Conservation (phyloP, 2,329 filamentous ascomycete genomes). For the Fusarium papillatum region DNA sequence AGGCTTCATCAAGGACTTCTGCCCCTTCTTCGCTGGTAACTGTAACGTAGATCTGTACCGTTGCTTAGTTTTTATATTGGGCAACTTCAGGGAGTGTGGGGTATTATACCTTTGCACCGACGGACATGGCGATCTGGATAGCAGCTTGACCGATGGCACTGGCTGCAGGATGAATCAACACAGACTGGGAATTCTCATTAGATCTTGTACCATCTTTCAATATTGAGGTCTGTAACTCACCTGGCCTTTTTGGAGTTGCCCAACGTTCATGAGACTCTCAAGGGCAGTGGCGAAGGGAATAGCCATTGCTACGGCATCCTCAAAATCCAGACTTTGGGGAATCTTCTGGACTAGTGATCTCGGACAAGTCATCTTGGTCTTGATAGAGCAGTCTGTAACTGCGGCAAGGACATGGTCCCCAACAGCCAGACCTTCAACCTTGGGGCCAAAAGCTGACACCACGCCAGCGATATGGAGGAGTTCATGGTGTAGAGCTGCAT, state of each 20-base stretch:
- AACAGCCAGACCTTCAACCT: background rate
- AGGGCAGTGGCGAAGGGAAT: background rate
- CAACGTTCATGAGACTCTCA: background rate
- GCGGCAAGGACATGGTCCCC: background rate
- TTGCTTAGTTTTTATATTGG: background rate
- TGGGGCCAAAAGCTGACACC: background rate
- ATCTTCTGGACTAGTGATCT: background rate
- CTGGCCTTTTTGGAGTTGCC: background rate
- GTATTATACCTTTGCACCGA: background rate
- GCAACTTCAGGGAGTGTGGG: background rate
- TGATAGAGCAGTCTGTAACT: background rate
- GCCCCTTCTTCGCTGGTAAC: background rate
- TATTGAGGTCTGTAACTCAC: background rate
- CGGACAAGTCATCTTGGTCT: background rate
- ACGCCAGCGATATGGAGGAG: background rate
- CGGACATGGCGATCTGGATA: background rate
- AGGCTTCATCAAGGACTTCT: conserved; percentile 4
- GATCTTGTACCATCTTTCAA: background rate
- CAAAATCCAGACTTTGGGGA: background rate
- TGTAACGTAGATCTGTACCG: conserved; percentile 3
- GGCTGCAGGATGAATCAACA: background rate
- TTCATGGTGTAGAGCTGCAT: background rate
- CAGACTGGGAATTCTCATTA: background rate
- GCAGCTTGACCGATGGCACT: background rate
- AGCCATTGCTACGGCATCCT: background rate